Conservation (phyloP, 2,329 filamentous ascomycete species). For the Neocatenulostroma microsporum region DNA sequence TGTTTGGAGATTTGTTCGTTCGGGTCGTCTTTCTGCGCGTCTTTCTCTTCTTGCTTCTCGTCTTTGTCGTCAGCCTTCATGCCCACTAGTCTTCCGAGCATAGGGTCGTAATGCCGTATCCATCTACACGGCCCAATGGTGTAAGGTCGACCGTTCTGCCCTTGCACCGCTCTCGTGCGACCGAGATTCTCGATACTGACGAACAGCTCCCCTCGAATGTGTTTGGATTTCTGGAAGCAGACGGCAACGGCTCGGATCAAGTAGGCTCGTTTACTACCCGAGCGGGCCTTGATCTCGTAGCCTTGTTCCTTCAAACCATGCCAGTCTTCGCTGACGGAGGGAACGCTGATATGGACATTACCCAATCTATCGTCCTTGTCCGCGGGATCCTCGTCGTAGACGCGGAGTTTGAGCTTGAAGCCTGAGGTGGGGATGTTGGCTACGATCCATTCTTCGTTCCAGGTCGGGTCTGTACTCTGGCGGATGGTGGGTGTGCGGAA, state of each 20-base stretch:
- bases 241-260: slow-evolving; percentile 61
- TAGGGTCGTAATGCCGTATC: slow-evolving; percentile 78
- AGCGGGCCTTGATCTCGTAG: slow-evolving; percentile 71
- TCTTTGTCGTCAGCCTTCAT: slow-evolving; percentile 48
- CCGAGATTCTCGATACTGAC: slow-evolving; percentile 74
- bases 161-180: slow-evolving; percentile 56
- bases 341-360: slow-evolving; percentile 66
- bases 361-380: slow-evolving; percentile 84
- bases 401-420: slow-evolving; percentile 73
- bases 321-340: slow-evolving; percentile 58
- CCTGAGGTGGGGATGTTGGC: slow-evolving; percentile 75
- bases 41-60: slow-evolving; percentile 15
- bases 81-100: slow-evolving; percentile 75
- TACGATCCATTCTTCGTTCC: slow-evolving; percentile 81
- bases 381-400: slow-evolving; percentile 84
- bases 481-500: slow-evolving; percentile 71
- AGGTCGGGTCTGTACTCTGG: slow-evolving; percentile 63
- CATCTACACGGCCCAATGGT: slow-evolving; percentile 70
- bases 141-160: slow-evolving; percentile 57
- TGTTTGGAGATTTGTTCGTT: neutral
- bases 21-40: no score
- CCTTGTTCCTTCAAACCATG: slow-evolving; percentile 55
- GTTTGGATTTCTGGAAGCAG: slow-evolving; percentile 52
- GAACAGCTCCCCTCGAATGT: slow-evolving; percentile 62
- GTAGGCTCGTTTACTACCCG: slow-evolving; percentile 82